Evolutionary conservation across 805 yeast species (phyloP), one percentile per base, ranked within the genome.

Genomic region (Monosporozyma siamensis): DNA sequence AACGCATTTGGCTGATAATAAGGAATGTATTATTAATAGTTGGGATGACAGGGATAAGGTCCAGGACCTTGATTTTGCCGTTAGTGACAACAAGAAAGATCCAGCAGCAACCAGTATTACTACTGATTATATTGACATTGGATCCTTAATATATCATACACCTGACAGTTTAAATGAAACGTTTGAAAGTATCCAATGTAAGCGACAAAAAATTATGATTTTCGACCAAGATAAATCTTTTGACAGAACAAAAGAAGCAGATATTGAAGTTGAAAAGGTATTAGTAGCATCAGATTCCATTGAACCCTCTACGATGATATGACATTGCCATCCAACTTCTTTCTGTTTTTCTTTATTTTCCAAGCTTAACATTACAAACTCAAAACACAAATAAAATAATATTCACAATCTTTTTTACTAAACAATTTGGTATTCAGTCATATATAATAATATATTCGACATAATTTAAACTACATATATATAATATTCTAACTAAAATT

Each of bases 141-240:
- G 53, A 26, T 45, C 55, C 3, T 37, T 48, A 9, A 20, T 32
- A 7, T 39, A 45, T 20, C 49, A 46, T 17, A 32, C 35, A 43
- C 54, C 41, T 2, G 34, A 30, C 10, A 35, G 12, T 10, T 24
- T 34, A 12, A 34, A 40, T 26, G 47, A 40, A 4, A 46, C 45
- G n/a, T 59, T 44, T 42, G 59, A 59, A 44, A 54, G 53, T 30
- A 50, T 59, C 15, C 47, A 55, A 32, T 59, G 63, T 40, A 58
- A 56, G 45, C 53, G 52, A 17, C 63, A 59, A 40, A 51, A 54
- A 4, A 59, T 59, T 6, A 39, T 59, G 37, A 50, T 58, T 3
- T 47, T 32, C 18, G 35, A 32, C 14, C 35, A 32, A 18, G 23
- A 32, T 18, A 32, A 18, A 32, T 32, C 35, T 5, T 32, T 32